Conservation (phyloP, 169 alveolate genomes). For the Neospora caninum region DNA sequence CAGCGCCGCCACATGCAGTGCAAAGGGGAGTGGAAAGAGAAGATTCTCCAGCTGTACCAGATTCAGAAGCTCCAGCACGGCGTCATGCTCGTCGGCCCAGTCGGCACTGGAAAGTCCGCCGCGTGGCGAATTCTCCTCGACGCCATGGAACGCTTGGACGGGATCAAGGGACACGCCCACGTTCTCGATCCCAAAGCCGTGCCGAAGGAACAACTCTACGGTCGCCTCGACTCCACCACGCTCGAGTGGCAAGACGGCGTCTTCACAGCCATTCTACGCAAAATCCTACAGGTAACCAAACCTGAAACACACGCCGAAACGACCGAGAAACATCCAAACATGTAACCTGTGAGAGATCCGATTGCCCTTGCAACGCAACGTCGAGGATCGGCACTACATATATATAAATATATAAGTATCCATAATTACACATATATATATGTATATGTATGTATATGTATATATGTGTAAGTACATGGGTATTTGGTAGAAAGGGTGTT, state of each 20-base stretch:
- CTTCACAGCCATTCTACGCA: slow-evolving; percentile 93
- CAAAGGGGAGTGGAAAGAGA: slow-evolving; percentile 82
- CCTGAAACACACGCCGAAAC: no score
- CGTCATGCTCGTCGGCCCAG: slow-evolving; percentile 93
- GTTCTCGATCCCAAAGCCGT: slow-evolving; percentile 95
- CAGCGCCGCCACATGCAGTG: slow-evolving; percentile 45
- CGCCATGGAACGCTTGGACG: slow-evolving; percentile 84
- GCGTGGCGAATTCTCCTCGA: slow-evolving; percentile 91
- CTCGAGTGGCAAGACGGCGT: slow-evolving; percentile 98
- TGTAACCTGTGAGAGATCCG: no score
- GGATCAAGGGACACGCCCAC: slow-evolving; percentile 28
- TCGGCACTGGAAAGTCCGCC: slow-evolving; percentile 94
- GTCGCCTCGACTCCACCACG: slow-evolving; percentile 89
- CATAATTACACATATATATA: not conserved
- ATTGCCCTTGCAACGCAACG: no score
- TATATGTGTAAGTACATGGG: no score
- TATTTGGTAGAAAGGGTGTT: not conserved
- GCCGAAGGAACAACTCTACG: slow-evolving; percentile 91
- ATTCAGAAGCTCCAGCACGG: slow-evolving; percentile 94
- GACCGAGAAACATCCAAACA: no score
- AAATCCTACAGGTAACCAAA: slow-evolving; percentile 83
- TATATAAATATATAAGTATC: slow-evolving; percentile 11
- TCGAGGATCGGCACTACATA: not conserved
- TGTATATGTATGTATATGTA: not conserved
- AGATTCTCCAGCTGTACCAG: slow-evolving; percentile 92